phyloP scores from a whole-genome alignment of 345 rosid species.

The Dimocarpus longan region DNA sequence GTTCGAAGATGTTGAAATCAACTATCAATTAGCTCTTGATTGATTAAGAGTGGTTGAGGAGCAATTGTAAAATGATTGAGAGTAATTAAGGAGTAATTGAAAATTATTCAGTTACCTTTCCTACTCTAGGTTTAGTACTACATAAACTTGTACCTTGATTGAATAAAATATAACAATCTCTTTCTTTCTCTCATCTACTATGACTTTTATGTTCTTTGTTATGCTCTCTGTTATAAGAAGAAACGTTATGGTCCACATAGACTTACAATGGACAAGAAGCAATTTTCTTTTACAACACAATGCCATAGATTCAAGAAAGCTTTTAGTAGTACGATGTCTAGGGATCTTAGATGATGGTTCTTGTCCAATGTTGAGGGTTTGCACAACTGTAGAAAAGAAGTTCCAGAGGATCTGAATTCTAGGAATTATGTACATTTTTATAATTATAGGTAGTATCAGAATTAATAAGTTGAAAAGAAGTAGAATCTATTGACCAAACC shows the following conservation, averaged over 20 bases:
- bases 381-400: no score
- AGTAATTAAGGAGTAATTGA: no score
- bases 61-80: no score
- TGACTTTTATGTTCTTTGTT: no score
- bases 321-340: neutral
- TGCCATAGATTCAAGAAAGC: neutral
- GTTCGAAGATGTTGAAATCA: neutral
- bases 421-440: neutral
- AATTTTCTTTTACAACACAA: no score
- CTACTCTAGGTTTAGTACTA: no score
- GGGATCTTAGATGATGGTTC: neutral
- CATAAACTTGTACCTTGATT: no score
- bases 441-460: neutral
- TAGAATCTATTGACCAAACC: constrained; percentile 34
- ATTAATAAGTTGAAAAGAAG: neutral
- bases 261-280: neutral
- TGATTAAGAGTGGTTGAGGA: no score
- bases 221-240: neutral
- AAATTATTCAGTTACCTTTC: no score
- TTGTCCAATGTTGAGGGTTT: neutral
- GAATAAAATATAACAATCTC: no score
- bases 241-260: neutral
- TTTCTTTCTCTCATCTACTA: no score
- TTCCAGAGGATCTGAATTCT: neutral
- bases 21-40: no score